A percentile compares a stretch with the other conserved stretches of the same genome.
These are phyloP conservation scores for Anthostomella pinea DNA, from an alignment of 2,329 filamentous ascomycete genomes.

Conservation along the genomic window DNA sequence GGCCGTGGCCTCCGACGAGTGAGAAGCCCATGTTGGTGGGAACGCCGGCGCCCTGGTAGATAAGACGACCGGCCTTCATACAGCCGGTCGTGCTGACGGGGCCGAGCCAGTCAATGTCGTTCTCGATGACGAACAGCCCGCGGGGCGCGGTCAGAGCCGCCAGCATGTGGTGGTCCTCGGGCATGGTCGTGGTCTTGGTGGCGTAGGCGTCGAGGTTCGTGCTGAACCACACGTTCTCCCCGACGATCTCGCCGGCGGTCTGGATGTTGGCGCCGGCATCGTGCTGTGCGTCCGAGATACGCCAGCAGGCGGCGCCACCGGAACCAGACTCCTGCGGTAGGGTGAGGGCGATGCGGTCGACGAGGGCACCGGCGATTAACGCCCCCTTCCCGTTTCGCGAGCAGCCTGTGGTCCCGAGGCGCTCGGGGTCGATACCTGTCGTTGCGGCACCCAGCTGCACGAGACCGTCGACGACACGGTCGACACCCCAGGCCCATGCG, in stretches of 20 bases:
- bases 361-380: constrained; percentile 58
- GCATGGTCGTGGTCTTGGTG: constrained; percentile 43
- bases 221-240: constrained; percentile 64
- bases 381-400: constrained; percentile 64
- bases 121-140: constrained; percentile 54
- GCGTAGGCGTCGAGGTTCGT: constrained; percentile 51
- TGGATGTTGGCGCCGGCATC: constrained; percentile 56
- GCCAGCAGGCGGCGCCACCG: constrained; percentile 61
- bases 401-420: constrained; percentile 59
- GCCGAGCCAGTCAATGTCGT: constrained; percentile 58
- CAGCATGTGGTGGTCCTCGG: constrained; percentile 57
- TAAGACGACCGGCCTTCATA: constrained; percentile 52
- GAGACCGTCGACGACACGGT: constrained; percentile 57
- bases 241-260: constrained; percentile 55
- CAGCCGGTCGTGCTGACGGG: constrained; percentile 54
- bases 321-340: constrained; percentile 62
- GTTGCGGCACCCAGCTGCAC: constrained; percentile 45
- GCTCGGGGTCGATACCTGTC: constrained; percentile 47
- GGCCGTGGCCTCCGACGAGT: constrained; percentile 50
- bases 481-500: constrained; percentile 63
- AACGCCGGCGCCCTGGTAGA: constrained; percentile 53
- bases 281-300: constrained; percentile 50
- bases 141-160: constrained; percentile 55
- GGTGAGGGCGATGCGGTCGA: constrained; percentile 56
- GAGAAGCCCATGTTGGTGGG: constrained; percentile 57